Base-by-base conservation (phyloP, 345 rosid genomes). In the Rhodamnia rubescens region DNA sequence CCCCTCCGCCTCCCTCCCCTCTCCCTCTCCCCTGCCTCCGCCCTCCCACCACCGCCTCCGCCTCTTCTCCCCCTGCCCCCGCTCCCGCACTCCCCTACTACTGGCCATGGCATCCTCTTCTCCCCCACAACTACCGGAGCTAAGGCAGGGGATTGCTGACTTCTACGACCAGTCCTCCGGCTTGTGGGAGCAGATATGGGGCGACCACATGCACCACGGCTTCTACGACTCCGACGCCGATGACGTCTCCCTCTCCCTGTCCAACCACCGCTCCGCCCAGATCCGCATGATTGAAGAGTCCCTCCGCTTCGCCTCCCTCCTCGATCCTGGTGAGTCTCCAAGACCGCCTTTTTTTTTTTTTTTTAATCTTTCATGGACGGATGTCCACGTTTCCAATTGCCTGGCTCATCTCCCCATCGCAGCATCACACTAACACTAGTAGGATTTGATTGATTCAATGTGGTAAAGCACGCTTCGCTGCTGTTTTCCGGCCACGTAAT, bases 141-240 rank as follows among this genome's bases (percentile, higher is more conserved):
- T 96, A 58, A 89, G 88, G 80, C 82, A 94, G 83, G 98, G 98
- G 27, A 96, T 96, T 47, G 96, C 99, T 0, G 97, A 90, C n/a
- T 90, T 95, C 47, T 96, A 95, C 91, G 97, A 96, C 90, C 93
- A 95, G 92, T 95, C 98, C 22, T 94, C 99, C 3, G 93, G 92
- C 3, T 1, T 92, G 10, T 96, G 98, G 99, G 99, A 96, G 84
- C 91, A 92, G 80, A 88, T 97, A 6, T 97, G 99, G 99, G 99
- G 99, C 52, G 97, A 95, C 85, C 99, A 97, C 82, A 94, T 97
- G 98, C 99, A 97, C 88, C 99, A 97, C 81, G 99, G 99, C 36
- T 97, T 91, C 85, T 97, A 97, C 88, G 94, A 94, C 7, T 88
- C 92, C 5, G 85, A 84, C 40, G 86, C 89, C 27, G 74, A 50